These are phyloP conservation scores for Termitomyces sp. DNA, from an alignment of 768 basidiomycete species.

Conservation along the genomic window DNA sequence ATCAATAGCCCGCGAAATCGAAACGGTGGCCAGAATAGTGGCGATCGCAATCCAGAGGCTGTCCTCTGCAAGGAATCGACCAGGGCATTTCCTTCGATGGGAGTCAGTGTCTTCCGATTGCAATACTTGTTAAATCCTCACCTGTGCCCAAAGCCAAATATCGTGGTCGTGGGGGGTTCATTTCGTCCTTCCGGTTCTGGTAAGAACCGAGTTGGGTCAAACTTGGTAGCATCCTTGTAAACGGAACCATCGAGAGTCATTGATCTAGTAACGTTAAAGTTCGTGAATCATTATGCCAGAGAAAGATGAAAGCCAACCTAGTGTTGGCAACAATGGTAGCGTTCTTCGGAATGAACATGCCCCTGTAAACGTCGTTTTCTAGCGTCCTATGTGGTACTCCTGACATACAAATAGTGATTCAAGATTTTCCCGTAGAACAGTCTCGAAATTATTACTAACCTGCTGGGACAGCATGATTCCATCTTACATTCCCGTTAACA, in stretches of 20 bases:
- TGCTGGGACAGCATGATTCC: conserved; percentile 17
- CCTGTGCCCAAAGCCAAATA: conserved; percentile 23
- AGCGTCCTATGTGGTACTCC: background rate
- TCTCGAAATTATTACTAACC: conserved; percentile 14
- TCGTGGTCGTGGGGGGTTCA: conserved; percentile 1
- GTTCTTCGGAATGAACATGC: conserved; percentile 28
- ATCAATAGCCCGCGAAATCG: conserved; percentile 31
- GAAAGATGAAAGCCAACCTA: conserved; percentile 23
- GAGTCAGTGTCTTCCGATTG: background rate
- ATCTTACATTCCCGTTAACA: background rate
- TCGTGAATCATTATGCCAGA: background rate
- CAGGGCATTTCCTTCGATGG: conserved; percentile 30
- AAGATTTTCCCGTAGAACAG: background rate
- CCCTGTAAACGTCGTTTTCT: background rate
- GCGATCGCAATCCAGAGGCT: conserved; percentile 26
- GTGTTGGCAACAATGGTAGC: conserved; percentile 35
- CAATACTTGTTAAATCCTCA: background rate
- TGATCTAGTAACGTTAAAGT: conserved; percentile 22
- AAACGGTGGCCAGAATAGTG: conserved; percentile 22
- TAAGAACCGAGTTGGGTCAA: conserved; percentile 37
- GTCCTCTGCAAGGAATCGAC: conserved; percentile 36
- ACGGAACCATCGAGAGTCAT: conserved; percentile 31
- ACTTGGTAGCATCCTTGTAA: conserved; percentile 35
- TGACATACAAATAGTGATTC: background rate
- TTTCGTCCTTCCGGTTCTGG: conserved; percentile 9